Evolutionary conservation across 1,284 basidiomycete genomes (phyloP).

Genomic region (Flammula alnicola): DNA sequence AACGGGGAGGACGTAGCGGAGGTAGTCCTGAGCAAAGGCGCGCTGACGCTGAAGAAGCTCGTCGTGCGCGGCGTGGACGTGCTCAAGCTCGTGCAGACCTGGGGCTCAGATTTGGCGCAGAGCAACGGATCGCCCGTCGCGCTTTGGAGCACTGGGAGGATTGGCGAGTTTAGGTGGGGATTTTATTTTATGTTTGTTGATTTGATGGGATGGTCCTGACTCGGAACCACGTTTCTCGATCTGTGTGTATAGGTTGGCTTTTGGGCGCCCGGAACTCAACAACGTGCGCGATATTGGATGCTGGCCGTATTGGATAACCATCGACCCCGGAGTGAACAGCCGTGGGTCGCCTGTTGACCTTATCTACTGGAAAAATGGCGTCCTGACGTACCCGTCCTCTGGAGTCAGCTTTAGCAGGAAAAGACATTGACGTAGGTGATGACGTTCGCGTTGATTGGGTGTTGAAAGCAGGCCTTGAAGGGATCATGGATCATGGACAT

Average conservation of each 20-base stretch:
- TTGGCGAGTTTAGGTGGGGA: conserved; percentile 48
- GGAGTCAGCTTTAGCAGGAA: conserved; percentile 27
- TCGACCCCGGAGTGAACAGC: conserved; percentile 30
- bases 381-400: conserved; percentile 37
- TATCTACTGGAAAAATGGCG: conserved; percentile 35
- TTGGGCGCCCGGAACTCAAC: conserved; percentile 33
- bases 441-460: too few species aligned
- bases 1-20: conserved; percentile 30
- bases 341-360: conserved; percentile 38
- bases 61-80: conserved; percentile 40
- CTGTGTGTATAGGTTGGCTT: conserved; percentile 27
- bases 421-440: conserved; percentile 2
- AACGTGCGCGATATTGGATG: conserved; percentile 32
- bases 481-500: too few species aligned
- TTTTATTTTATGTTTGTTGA: conserved; percentile 28
- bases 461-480: too few species aligned
- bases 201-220: not conserved
- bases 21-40: conserved; percentile 37
- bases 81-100: conserved; percentile 31
- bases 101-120: conserved; percentile 18
- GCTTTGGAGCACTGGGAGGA: conserved; percentile 41
- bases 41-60: conserved; percentile 38
- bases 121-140: conserved; percentile 28
- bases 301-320: conserved; percentile 35
- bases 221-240: not conserved